Evolutionary conservation across 768 basidiomycete genomes (phyloP).

Genomic region (Phlebiopsis flavidoalba): DNA sequence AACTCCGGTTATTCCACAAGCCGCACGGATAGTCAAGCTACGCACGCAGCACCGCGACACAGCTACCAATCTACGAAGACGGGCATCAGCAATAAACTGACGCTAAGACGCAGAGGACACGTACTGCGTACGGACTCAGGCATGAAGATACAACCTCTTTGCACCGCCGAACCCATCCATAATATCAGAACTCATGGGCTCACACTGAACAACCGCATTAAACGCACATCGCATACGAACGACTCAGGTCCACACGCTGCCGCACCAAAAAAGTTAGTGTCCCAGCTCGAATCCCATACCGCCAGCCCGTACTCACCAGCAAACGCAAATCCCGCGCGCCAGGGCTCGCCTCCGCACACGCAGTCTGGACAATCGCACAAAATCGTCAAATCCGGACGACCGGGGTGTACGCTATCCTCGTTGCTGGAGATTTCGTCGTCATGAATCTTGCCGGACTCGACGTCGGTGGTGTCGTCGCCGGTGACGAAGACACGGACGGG

Average conservation of each 20-base stretch:
- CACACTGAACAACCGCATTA: conserved; percentile 28
- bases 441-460: not conserved
- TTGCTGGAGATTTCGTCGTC: not conserved
- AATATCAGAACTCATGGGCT: conserved; percentile 29
- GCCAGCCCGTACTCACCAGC: conserved; percentile 22
- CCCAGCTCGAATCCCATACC: not conserved
- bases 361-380: conserved; percentile 15
- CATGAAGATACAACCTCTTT: conserved; percentile 28
- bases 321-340: conserved; percentile 21
- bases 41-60: too few species aligned
- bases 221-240: conserved; percentile 24
- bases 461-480: conserved; percentile 4
- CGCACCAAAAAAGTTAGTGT: not conserved
- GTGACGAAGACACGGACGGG: not conserved
- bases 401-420: not conserved
- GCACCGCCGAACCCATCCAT: conserved; percentile 20
- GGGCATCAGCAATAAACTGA: too few species aligned
- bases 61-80: too few species aligned
- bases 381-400: conserved; percentile 13
- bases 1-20: too few species aligned
- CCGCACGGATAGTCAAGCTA: too few species aligned
- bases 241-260: conserved; percentile 27
- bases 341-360: conserved; percentile 8
- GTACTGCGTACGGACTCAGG: conserved; percentile 30
- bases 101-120: not conserved